Evolutionary conservation across 345 rosid genomes (phyloP).

Genomic region (Durio zibethinus): DNA sequence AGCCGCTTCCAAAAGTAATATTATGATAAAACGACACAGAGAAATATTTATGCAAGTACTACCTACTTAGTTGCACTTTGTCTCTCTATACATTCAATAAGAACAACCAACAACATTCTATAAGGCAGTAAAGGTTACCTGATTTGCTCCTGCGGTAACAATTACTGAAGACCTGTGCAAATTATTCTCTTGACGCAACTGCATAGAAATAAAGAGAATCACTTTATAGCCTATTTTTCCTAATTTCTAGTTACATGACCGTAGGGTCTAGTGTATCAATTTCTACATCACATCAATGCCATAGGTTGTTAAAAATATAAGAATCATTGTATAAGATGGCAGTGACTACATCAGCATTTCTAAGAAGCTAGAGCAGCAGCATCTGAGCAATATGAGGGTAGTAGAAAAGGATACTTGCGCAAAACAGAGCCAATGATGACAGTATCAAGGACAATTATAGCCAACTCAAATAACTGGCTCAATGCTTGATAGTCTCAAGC

Average conservation of each 20-base stretch:
- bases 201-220: constrained; percentile 23
- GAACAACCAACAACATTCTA: constrained; percentile 11
- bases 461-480: not conserved
- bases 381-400: not conserved
- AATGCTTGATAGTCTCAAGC: not conserved
- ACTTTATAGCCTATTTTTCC: not conserved
- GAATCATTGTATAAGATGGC: not conserved
- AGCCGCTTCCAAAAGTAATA: not conserved
- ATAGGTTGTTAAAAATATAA: not conserved
- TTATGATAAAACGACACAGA: not conserved
- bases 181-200: constrained; percentile 73
- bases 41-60: not conserved
- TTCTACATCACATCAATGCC: not conserved
- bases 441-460: not conserved
- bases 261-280: not conserved
- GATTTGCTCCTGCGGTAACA: constrained; percentile 99
- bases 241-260: not conserved
- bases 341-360: not conserved
- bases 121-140: constrained; percentile 38
- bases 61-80: not conserved
- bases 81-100: not conserved
- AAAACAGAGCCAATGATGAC: not conserved
- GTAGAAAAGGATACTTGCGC: not conserved
- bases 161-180: constrained; percentile 71
- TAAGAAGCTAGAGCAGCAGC: not conserved